Percentiles rank a stretch among this genome's conserved stretches.
These are phyloP conservation scores for Trichophyton verrucosum DNA, from an alignment of 2,329 filamentous ascomycete genomes.

Conservation along the genomic window DNA sequence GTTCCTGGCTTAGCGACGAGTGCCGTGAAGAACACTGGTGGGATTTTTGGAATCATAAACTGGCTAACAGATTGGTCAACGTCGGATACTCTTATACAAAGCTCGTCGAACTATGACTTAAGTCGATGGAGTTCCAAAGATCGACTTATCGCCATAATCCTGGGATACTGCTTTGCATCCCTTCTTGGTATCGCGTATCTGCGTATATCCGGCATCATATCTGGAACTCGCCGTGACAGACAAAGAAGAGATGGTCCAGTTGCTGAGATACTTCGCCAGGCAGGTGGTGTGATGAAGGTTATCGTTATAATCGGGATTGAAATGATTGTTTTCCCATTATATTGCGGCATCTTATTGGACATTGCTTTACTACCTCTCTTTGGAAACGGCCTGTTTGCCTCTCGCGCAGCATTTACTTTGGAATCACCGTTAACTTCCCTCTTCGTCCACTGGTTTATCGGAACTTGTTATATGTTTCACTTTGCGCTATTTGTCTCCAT, in stretches of 20 bases:
- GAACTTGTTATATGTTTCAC: constrained; percentile 99
- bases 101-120: constrained; percentile 43
- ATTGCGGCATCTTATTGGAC: constrained; percentile 86
- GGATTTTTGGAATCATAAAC: constrained; percentile 14
- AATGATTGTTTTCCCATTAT: constrained; percentile 94
- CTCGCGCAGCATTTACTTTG: constrained; percentile 64
- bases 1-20: constrained; percentile 11
- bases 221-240: constrained; percentile 38
- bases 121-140: constrained; percentile 59
- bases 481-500: constrained; percentile 97
- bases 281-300: constrained; percentile 93
- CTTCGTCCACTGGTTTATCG: constrained; percentile 97
- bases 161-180: constrained; percentile 70
- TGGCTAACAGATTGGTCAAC: constrained; percentile 20
- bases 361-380: constrained; percentile 81
- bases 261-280: constrained; percentile 77
- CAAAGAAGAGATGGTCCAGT: constrained; percentile 54
- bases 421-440: constrained; percentile 76
- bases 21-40: constrained; percentile 14
- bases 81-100: constrained; percentile 13
- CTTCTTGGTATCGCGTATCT: constrained; percentile 67
- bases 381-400: constrained; percentile 62
- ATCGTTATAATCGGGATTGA: constrained; percentile 98
- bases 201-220: constrained; percentile 57
- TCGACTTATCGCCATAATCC: constrained; percentile 58